phyloP scores from a whole-genome alignment of 2,329 filamentous ascomycete genomes.

The Cladorrhinum sp. region DNA sequence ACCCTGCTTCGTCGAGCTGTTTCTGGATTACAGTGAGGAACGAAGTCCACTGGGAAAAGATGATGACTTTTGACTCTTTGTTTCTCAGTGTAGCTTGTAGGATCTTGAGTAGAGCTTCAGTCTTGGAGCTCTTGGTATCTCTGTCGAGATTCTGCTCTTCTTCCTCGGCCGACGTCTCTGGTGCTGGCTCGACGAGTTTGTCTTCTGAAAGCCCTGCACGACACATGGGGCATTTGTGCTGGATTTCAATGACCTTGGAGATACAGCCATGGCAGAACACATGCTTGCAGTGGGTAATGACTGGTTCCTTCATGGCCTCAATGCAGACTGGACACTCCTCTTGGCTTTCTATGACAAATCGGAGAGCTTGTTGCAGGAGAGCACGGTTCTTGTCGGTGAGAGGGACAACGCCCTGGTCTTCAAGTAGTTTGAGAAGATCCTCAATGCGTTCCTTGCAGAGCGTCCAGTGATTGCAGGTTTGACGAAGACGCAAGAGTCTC shows the following conservation, averaged over 20 bases:
- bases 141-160: conserved; percentile 55
- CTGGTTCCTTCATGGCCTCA: conserved; percentile 65
- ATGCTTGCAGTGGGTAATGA: conserved; percentile 85
- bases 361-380: conserved; percentile 71
- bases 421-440: conserved; percentile 67
- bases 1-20: conserved; percentile 58
- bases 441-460: conserved; percentile 73
- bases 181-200: conserved; percentile 62
- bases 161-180: conserved; percentile 45
- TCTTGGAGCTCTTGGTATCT: conserved; percentile 73
- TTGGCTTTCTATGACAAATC: conserved; percentile 72
- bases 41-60: conserved; percentile 76
- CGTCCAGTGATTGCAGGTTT: conserved; percentile 86
- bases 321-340: conserved; percentile 84
- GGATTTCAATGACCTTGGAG: conserved; percentile 66
- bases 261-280: conserved; percentile 75
- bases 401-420: conserved; percentile 63
- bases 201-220: conserved; percentile 63
- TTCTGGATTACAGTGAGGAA: conserved; percentile 71
- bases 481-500: conserved; percentile 75
- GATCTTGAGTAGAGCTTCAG: conserved; percentile 73
- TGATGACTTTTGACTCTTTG: conserved; percentile 62
- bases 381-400: conserved; percentile 70
- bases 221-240: conserved; percentile 83
- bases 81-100: conserved; percentile 66